These are phyloP conservation scores for Diaporthe ilicicola DNA, from an alignment of 2,329 filamentous ascomycete species.

Conservation along the genomic window DNA sequence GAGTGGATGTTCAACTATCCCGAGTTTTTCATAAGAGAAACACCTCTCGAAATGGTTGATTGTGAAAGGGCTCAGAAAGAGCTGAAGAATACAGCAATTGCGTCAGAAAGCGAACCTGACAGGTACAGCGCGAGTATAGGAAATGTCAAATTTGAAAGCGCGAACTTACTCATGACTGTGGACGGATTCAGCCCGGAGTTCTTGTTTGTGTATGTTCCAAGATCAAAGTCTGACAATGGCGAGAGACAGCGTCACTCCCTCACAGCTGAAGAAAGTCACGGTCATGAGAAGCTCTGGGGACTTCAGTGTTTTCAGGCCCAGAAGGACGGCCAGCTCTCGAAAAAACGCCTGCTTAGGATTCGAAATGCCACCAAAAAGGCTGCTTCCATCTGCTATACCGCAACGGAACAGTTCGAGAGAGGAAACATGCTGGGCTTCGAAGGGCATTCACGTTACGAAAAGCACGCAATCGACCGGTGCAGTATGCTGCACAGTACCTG, in stretches of 20 bases:
- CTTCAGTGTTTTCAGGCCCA: too few relatives aligned
- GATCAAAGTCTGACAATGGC: neutral
- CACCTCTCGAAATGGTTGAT: neutral
- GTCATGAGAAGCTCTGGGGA: too few relatives aligned
- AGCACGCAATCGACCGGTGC: conserved; percentile 39
- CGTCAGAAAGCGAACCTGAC: neutral
- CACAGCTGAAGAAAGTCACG: neutral
- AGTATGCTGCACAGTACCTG: conserved; percentile 38
- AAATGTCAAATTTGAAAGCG: too few relatives aligned
- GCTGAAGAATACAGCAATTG: neutral
- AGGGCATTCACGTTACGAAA: conserved; percentile 34
- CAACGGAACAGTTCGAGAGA: neutral
- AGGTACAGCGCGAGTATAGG: too few relatives aligned
- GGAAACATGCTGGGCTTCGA: conserved; percentile 32
- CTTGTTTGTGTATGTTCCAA: neutral
- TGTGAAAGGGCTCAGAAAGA: neutral
- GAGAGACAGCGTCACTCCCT: neutral
- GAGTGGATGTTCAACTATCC: conserved; percentile 37
- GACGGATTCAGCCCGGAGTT: neutral
- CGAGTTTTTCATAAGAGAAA: conserved; percentile 3
- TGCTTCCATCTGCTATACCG: neutral
- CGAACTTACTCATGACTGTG: too few relatives aligned
- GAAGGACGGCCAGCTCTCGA: too few relatives aligned
- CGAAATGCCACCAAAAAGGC: neutral
- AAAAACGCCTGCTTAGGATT: conserved; percentile 9